Percentiles rank a stretch among this genome's conserved stretches.
Evolutionary conservation across 768 basidiomycete genomes (phyloP).

Genomic region (Lentinula raphanica): DNA sequence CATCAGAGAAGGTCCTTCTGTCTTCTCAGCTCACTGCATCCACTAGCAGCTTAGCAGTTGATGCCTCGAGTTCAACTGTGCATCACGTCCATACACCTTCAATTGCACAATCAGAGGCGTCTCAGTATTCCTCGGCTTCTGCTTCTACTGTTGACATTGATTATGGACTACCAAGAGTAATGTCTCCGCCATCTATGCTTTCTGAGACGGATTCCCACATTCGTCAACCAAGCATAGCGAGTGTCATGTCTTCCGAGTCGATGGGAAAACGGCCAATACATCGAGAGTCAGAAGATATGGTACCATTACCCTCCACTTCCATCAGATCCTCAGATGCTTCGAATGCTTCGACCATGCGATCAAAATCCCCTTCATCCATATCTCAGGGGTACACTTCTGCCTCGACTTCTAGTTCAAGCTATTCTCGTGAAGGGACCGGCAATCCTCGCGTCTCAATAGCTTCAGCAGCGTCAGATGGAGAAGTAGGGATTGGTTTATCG

Average conservation of each 20-base stretch:
- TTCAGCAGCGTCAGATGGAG: constrained; percentile 47
- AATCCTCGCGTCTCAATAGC: constrained; percentile 19
- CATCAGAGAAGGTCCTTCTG: neutral
- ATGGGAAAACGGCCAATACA: neutral
- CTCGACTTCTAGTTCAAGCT: neutral
- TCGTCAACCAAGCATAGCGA: neutral
- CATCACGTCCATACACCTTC: constrained; percentile 2
- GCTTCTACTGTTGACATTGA: constrained; percentile 1
- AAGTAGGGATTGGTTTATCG: constrained; percentile 65
- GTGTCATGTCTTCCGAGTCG: neutral
- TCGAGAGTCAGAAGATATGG: neutral
- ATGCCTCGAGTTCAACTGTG: neutral
- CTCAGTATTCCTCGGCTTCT: neutral
- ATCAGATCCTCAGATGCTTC: neutral
- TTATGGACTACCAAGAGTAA: neutral
- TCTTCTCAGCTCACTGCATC: neutral
- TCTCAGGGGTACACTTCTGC: neutral
- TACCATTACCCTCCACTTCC: neutral
- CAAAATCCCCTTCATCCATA: constrained; percentile 1
- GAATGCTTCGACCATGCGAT: neutral
- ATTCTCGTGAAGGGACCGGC: neutral
- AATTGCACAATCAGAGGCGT: neutral
- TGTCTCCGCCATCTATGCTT: constrained; percentile 7
- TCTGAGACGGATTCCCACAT: neutral
- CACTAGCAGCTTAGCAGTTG: neutral